phyloP scores from a whole-genome alignment of 2,329 filamentous ascomycete genomes.

The Colletotrichum agaves region DNA sequence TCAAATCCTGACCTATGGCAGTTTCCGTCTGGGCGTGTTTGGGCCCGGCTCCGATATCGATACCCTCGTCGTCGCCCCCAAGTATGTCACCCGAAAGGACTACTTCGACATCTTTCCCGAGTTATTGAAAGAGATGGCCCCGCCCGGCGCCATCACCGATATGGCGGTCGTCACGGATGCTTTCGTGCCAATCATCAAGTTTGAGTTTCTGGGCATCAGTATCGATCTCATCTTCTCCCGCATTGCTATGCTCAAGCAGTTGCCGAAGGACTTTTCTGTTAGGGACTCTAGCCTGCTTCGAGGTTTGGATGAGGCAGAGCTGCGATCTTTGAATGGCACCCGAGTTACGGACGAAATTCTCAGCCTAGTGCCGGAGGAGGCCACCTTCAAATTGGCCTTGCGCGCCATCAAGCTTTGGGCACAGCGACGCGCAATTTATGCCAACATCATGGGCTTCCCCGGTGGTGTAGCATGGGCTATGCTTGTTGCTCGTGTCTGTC shows the following conservation, averaged over 20 bases:
- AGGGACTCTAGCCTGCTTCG: conserved; percentile 87
- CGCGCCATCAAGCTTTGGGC: conserved; percentile 98
- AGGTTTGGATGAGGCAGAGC: conserved; percentile 85
- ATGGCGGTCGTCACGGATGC: conserved; percentile 88
- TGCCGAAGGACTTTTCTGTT: conserved; percentile 78
- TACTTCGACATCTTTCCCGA: conserved; percentile 93
- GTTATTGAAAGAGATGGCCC: conserved; percentile 79
- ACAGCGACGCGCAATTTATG: conserved; percentile 90
- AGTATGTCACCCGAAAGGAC: conserved; percentile 87
- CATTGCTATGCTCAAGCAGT: conserved; percentile 74
- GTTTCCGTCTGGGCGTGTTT: conserved; percentile 92
- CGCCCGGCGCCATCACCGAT: conserved; percentile 83
- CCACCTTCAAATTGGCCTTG: conserved; percentile 88
- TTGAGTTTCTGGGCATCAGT: conserved; percentile 89
- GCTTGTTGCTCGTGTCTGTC: conserved; percentile 94
- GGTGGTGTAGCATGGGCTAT: conserved; percentile 99
- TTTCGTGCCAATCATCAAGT: conserved; percentile 97
- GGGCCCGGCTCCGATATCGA: conserved; percentile 98
- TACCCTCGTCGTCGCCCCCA: conserved; percentile 90
- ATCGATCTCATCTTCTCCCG: conserved; percentile 94
- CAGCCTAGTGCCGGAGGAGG: conserved; percentile 85
- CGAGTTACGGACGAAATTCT: conserved; percentile 95
- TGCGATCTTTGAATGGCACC: conserved; percentile 92
- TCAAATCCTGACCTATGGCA: conserved; percentile 95
- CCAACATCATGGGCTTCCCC: conserved; percentile 95